Percentiles rank a stretch among this genome's conserved stretches.
Conservation (phyloP, 2,329 filamentous ascomycete genomes). For the Aaosphaeria pasadenensis region DNA sequence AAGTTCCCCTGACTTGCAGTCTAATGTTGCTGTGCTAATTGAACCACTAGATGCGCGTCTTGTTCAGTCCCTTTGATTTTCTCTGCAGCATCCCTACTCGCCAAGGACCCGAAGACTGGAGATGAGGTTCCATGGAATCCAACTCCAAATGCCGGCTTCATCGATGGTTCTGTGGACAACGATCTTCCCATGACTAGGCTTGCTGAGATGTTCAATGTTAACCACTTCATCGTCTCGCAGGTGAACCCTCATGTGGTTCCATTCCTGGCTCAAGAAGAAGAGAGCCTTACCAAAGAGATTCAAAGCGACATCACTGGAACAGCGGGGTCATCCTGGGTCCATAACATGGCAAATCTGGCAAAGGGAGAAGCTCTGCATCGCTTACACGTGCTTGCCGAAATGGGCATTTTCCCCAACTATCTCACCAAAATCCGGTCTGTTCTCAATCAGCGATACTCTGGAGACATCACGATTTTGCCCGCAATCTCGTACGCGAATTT, state of each 20-base stretch:
- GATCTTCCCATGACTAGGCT: constrained; percentile 88
- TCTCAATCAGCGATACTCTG: constrained; percentile 86
- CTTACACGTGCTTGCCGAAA: constrained; percentile 74
- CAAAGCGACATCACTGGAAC: constrained; percentile 33
- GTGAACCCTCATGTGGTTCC: constrained; percentile 93
- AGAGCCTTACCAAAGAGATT: constrained; percentile 39
- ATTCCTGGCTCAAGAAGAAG: constrained; percentile 75
- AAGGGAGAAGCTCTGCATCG: constrained; percentile 78
- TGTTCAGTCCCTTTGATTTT: constrained; percentile 91
- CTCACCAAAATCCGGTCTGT: constrained; percentile 77
- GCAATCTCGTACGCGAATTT: constrained; percentile 73
- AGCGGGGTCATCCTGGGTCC: constrained; percentile 58
- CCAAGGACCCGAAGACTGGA: constrained; percentile 81
- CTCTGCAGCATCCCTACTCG: constrained; percentile 71
- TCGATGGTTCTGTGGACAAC: constrained; percentile 92
- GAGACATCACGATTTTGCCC: constrained; percentile 91
- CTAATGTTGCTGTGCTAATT: background rate
- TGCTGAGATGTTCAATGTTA: constrained; percentile 95
- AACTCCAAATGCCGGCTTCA: constrained; percentile 73
- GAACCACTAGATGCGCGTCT: constrained; percentile 64
- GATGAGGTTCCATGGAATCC: constrained; percentile 81
- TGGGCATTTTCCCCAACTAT: constrained; percentile 76
- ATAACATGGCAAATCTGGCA: constrained; percentile 67
- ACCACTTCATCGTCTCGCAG: constrained; percentile 96
- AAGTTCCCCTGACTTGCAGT: constrained; percentile 31